phyloP scores from a whole-genome alignment of 108 stramenopile species.

The Pseudonitzschia pungens region DNA sequence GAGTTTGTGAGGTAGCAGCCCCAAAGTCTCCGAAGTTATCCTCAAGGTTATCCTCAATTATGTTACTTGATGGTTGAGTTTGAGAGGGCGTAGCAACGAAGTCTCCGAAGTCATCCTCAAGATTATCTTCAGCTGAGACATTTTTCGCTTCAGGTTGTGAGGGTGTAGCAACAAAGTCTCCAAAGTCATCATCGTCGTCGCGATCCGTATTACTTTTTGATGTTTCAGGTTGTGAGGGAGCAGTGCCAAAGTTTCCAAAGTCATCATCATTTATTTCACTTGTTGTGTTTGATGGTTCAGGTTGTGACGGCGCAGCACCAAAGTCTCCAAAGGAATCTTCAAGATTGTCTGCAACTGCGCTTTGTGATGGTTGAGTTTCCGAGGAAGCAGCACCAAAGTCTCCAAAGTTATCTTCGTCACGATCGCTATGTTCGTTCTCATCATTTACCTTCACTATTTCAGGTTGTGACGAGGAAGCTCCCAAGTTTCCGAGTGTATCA shows the following conservation, averaged over 20 bases:
- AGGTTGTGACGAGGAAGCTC: constrained; percentile 2
- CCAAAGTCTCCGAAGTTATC: constrained; percentile 35
- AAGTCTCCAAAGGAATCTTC: constrained; percentile 33
- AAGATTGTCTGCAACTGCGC: background rate
- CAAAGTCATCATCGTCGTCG: constrained; percentile 26
- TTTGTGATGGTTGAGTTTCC: background rate
- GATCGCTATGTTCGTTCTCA: background rate
- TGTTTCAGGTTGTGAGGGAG: constrained; percentile 2
- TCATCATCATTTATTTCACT: constrained; percentile 3
- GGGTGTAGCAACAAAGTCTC: constrained; percentile 27
- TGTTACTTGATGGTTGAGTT: background rate
- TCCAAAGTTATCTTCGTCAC: constrained; percentile 28
- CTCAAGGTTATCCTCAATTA: background rate
- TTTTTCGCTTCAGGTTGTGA: background rate
- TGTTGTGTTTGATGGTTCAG: background rate
- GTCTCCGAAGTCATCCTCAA: constrained; percentile 7
- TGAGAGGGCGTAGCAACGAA: constrained; percentile 27
- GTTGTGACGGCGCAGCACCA: constrained; percentile 12
- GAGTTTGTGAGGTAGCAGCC: constrained; percentile 3
- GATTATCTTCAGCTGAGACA: background rate
- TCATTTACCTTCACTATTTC: background rate
- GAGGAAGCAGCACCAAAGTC: constrained; percentile 28
- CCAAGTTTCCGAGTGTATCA: constrained; percentile 32
- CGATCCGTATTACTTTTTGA: background rate
- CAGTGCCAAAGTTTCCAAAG: constrained; percentile 34